Conservation (phyloP, 108 stramenopile species). For the Pelagomonas calceolata region DNA sequence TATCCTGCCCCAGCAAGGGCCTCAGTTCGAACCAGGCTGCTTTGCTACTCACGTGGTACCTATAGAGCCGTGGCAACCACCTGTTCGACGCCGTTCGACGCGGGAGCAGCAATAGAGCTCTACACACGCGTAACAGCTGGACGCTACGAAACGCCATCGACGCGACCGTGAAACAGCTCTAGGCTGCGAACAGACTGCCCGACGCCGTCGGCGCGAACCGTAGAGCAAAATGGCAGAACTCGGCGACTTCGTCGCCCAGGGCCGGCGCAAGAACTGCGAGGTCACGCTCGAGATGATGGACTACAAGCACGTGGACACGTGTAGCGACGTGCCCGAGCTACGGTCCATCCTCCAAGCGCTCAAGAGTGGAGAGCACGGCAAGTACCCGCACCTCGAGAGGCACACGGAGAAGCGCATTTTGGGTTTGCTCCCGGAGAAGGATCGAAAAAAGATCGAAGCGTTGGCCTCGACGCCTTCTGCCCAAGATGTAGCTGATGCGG, state of each 20-base stretch:
- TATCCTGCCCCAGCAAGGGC: too few species aligned
- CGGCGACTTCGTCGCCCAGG: conserved; percentile 5
- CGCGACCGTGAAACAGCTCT: too few species aligned
- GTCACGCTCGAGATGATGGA: conserved; percentile 54
- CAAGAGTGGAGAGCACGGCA: conserved; percentile 39
- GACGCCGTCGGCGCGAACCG: too few species aligned
- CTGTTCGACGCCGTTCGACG: too few species aligned
- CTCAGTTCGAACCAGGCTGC: too few species aligned
- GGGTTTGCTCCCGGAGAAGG: conserved; percentile 25
- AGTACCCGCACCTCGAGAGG: conserved; percentile 37
- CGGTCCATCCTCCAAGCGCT: conserved; percentile 32
- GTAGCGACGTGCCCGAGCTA: conserved; percentile 23
- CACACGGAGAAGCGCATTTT: conserved; percentile 31
- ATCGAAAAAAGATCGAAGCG: conserved; percentile 20
- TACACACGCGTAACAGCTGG: too few species aligned
- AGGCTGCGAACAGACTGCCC: too few species aligned
- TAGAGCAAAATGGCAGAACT: conserved; percentile 13
- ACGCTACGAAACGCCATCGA: too few species aligned
- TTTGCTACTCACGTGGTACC: too few species aligned
- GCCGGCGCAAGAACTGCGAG: conserved; percentile 1
- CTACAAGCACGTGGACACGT: conserved; percentile 46
- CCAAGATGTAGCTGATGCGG: too few species aligned
- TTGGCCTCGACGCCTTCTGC: conserved; percentile 13
- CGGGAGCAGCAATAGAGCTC: too few species aligned
- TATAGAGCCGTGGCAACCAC: too few species aligned